phyloP scores from a whole-genome alignment of 768 basidiomycete genomes.

The Melanogaster broomeanus region DNA sequence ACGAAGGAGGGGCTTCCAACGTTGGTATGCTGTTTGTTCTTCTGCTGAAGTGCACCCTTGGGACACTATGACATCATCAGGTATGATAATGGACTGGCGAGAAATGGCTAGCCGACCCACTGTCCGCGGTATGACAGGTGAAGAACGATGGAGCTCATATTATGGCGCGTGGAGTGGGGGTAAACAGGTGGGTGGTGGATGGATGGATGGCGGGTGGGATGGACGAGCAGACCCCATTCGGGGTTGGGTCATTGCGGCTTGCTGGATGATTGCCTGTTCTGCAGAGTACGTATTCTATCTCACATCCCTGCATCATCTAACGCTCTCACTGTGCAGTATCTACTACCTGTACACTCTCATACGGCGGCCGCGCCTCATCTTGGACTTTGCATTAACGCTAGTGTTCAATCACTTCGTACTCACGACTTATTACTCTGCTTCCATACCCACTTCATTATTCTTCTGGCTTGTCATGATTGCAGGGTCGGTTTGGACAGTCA shows the following conservation, averaged over 20 bases:
- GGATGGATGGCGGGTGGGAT: conserved; percentile 54
- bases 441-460: conserved; percentile 84
- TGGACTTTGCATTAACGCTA: conserved; percentile 92
- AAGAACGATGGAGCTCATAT: conserved; percentile 65
- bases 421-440: conserved; percentile 77
- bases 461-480: conserved; percentile 84
- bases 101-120: conserved; percentile 90
- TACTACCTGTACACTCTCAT: conserved; percentile 86
- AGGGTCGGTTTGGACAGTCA: conserved; percentile 72
- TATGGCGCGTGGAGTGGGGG: conserved; percentile 83
- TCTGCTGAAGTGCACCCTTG: not conserved
- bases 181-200: conserved; percentile 64
- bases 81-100: conserved; percentile 97
- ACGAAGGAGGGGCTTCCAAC: conserved; percentile 80
- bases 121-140: conserved; percentile 62
- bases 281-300: conserved; percentile 71
- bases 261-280: conserved; percentile 81
- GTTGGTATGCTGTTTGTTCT: conserved; percentile 53
- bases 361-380: conserved; percentile 88
- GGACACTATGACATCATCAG: conserved; percentile 34
- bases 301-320: conserved; percentile 5
- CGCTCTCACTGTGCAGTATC: conserved; percentile 41
- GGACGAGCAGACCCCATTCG: conserved; percentile 75
- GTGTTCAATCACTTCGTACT: conserved; percentile 90
- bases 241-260: conserved; percentile 88